These are phyloP conservation scores for Stephania yunnanensis DNA, from an alignment of 164 flowering plant species.

Conservation along the genomic window DNA sequence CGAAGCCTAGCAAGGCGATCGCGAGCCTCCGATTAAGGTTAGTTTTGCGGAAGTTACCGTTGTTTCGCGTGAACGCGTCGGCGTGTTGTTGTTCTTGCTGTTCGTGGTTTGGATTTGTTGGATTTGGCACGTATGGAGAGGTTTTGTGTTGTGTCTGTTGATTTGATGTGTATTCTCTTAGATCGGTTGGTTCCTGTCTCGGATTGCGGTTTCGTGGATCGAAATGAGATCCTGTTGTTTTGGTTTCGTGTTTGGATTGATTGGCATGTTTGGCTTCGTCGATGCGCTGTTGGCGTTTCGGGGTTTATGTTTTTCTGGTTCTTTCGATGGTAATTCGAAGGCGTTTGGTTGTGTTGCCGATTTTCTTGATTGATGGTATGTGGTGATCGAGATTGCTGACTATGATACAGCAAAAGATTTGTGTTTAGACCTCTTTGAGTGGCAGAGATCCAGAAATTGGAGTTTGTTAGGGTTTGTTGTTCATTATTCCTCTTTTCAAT, in stretches of 20 bases:
- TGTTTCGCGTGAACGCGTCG: not conserved
- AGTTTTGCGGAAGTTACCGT: not conserved
- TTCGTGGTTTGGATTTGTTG: not conserved
- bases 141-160: not conserved
- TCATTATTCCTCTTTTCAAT: not conserved
- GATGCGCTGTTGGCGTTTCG: not conserved
- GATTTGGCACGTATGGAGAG: not conserved
- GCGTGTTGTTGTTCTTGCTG: not conserved
- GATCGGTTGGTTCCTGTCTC: not conserved
- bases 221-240: not conserved
- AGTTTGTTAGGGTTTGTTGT: not conserved
- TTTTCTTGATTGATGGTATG: not conserved
- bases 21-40: not conserved
- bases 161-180: constrained; percentile 1
- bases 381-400: not conserved
- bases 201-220: constrained; percentile 7
- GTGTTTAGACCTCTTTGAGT: not conserved
- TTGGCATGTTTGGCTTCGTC: too few species aligned
- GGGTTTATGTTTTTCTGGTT: constrained; percentile 4
- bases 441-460: not conserved
- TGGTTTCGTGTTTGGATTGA: too few species aligned
- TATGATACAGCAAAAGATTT: not conserved
- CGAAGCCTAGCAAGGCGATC: too few species aligned
- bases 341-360: not conserved
- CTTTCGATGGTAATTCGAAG: not conserved